A percentile compares a stretch with the other conserved stretches of the same genome.
phyloP scores from a whole-genome alignment of 495 filamentous ascomycete genomes.

The Parmelia sp. region DNA sequence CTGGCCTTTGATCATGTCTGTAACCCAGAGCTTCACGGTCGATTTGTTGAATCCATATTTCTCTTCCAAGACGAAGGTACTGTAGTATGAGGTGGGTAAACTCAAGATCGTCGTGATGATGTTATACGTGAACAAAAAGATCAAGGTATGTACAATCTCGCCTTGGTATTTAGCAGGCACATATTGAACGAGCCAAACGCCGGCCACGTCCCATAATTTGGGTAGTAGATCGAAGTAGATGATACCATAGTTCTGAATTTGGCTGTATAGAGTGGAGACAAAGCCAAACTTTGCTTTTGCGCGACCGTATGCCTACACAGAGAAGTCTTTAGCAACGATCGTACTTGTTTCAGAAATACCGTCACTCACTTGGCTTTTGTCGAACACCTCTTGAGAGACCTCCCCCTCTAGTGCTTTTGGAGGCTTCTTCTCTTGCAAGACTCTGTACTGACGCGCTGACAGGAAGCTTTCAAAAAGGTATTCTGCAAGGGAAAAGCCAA shows the following conservation, averaged over 20 bases:
- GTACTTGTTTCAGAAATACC: background rate
- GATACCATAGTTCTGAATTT: conserved; percentile 77
- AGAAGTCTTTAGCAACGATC: conserved; percentile 1
- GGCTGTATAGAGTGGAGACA: conserved; percentile 71
- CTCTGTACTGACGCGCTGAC: conserved; percentile 76
- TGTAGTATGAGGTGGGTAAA: conserved; percentile 80
- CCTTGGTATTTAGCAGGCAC: conserved; percentile 73
- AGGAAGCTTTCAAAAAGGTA: conserved; percentile 82
- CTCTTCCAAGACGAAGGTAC: conserved; percentile 92
- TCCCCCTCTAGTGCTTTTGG: conserved; percentile 81
- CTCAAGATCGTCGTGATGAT: conserved; percentile 69
- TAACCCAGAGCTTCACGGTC: conserved; percentile 80
- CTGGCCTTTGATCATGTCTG: conserved; percentile 88
- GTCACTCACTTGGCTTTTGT: conserved; percentile 73
- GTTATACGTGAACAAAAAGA: conserved; percentile 86
- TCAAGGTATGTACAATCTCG: conserved; percentile 86
- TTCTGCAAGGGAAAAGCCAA: conserved; percentile 85
- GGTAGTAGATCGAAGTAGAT: conserved; percentile 87
- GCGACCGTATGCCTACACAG: conserved; percentile 72
- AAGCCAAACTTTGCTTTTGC: conserved; percentile 88
- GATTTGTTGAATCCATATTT: conserved; percentile 99
- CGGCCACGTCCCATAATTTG: conserved; percentile 79
- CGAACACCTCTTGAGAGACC: conserved; percentile 82
- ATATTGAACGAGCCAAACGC: conserved; percentile 63
- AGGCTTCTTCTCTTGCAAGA: conserved; percentile 68